These are phyloP conservation scores for Colletotrichum melonis DNA, from an alignment of 2,329 filamentous ascomycete genomes.

Conservation along the genomic window DNA sequence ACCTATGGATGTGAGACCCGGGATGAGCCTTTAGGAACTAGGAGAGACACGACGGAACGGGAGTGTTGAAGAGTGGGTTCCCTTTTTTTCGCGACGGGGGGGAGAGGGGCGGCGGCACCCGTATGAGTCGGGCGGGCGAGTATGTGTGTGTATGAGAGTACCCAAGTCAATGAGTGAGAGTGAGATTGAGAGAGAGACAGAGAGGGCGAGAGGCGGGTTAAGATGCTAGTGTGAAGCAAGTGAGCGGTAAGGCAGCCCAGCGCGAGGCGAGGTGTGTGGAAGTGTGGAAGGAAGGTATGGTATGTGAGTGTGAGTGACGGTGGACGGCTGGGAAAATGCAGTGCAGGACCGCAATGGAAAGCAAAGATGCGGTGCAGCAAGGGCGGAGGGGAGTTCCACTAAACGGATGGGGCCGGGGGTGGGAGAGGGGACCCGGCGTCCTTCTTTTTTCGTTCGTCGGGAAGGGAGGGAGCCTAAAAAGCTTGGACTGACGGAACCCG, in stretches of 20 bases:
- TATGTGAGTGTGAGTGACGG: not conserved
- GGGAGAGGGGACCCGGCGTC: slow-evolving; percentile 25
- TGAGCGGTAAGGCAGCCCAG: not conserved
- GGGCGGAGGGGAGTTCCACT: slow-evolving; percentile 31
- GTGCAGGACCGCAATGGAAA: not conserved
- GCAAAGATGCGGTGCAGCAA: slow-evolving; percentile 12
- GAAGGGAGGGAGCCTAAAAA: slow-evolving; percentile 30
- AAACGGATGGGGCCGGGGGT: slow-evolving; percentile 31
- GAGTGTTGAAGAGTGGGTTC: not conserved
- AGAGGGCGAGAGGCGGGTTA: not conserved
- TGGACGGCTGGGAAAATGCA: not conserved
- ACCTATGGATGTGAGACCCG: not conserved
- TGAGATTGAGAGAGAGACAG: not conserved
- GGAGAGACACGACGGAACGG: not conserved
- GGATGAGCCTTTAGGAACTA: not conserved
- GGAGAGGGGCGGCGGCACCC: not conserved
- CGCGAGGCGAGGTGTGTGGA: not conserved
- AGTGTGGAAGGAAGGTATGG: too few relatives aligned
- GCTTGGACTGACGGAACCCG: slow-evolving; percentile 32
- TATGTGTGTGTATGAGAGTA: not conserved
- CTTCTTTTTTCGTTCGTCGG: slow-evolving; percentile 17
- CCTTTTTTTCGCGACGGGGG: not conserved
- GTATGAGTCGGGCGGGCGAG: not conserved
- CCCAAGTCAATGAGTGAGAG: not conserved
- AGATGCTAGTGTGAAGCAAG: not conserved